Base-by-base conservation (phyloP, 2,329 filamentous ascomycete genomes). In the Pezicula carpinea region DNA sequence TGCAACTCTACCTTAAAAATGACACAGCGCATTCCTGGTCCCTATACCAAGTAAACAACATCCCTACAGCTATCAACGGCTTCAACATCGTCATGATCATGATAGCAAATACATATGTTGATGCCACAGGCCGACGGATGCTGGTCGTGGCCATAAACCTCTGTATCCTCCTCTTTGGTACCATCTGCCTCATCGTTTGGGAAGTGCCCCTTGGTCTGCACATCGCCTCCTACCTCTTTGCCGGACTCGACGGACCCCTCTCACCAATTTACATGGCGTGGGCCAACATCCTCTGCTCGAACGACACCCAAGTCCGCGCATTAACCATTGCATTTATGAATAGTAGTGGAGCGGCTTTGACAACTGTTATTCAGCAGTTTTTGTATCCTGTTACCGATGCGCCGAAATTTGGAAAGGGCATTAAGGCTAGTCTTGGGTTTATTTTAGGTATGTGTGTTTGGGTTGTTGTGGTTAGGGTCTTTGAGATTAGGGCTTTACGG, bases 1-100 rank as follows among this genome's bases (percentile, higher is more conserved):
- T 73, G 75, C 26, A 86, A 87, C 61, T 68, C 76, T 0, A 68
- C 0, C 55, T 76, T 5, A 74, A 74, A 51, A 67, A 74, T 66
- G 71, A 72, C 35, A 67, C 68, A 0, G 67, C 63, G 1, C 65
- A 62, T 1, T 64, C 64, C 18, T 75, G 74, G 53, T 65, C 66
- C 4, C 62, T 75, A 1, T 57, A 70, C 1, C 70, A 75, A 48
- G 57, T 72, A n/a, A 75, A 76, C 59, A 71, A 75, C 39, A 73
- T 73, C 43, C 73, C 73, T 0, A 73, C 72, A 0, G 72, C 71
- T 5, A 67, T 75, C 1, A 66, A 70, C 0, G 73, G 71, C 2
- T 70, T 74, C 2, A 72, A 72, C 0, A 75, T 50, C 21, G 35
- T 50, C 1, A 69, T 69, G 0, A 87, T 82, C 0, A 64, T 87